Evolutionary conservation across 441 rosid species (phyloP).

Genomic region (Codiaeum variegatum): DNA sequence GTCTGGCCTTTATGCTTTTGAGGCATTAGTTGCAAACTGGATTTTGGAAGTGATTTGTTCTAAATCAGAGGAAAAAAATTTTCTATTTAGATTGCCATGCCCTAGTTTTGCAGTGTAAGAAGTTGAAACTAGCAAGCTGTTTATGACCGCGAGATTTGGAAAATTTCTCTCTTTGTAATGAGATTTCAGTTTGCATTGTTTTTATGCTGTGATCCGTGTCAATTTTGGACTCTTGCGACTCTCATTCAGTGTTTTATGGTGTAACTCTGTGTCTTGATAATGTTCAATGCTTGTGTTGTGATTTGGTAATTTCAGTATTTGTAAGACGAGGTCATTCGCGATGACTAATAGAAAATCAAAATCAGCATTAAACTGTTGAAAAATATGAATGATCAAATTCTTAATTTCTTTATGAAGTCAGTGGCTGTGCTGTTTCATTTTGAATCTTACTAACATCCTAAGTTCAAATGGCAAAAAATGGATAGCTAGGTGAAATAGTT

Average conservation of each 20-base stretch:
- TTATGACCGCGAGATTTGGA: neutral
- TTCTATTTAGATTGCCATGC: neutral
- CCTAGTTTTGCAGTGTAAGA: neutral
- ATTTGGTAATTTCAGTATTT: neutral
- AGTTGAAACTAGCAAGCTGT: neutral
- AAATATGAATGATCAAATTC: neutral
- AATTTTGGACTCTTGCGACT: neutral
- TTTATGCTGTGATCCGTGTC: neutral
- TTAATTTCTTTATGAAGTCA: neutral
- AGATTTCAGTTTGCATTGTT: neutral
- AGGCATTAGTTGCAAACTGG: conserved; percentile 5
- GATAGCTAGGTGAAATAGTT: neutral
- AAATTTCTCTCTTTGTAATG: neutral
- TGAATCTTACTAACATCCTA: neutral
- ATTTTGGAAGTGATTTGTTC: neutral
- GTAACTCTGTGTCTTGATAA: neutral
- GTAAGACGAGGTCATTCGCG: neutral
- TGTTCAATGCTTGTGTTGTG: too few species aligned
- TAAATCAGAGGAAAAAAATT: neutral
- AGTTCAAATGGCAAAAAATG: neutral
- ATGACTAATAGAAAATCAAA: neutral
- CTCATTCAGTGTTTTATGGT: neutral
- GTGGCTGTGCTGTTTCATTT: neutral
- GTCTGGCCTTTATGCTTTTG: conserved; percentile 8
- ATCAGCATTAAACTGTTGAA: neutral